phyloP scores from a whole-genome alignment of 2,329 filamentous ascomycete species.

The Exophiala sp. region DNA sequence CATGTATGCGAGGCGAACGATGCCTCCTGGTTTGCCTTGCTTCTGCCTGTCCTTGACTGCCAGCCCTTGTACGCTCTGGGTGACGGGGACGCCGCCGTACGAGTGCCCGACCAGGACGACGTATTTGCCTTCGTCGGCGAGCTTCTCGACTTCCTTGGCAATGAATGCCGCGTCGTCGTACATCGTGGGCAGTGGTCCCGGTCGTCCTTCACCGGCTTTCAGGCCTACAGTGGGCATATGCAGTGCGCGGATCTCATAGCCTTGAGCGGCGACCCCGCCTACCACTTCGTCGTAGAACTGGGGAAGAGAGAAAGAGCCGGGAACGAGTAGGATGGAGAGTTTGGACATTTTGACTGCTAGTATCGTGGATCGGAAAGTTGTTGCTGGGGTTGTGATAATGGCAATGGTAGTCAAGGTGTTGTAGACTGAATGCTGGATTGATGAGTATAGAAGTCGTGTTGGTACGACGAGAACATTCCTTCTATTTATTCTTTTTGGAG shows the following conservation, averaged over 20 bases:
- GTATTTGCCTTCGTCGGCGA: conserved; percentile 28
- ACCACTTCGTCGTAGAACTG: conserved; percentile 17
- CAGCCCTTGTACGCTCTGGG: conserved; percentile 28
- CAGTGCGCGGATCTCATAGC: conserved; percentile 15
- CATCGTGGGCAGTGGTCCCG: conserved; percentile 28
- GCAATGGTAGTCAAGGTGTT: no score
- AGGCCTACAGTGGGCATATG: conserved; percentile 16
- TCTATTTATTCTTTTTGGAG: no score
- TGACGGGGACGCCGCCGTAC: conserved; percentile 32
- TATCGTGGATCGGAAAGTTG: no score
- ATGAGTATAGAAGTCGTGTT: no score
- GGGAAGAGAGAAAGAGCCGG: conserved; percentile 14
- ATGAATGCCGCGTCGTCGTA: conserved; percentile 33
- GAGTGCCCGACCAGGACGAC: conserved; percentile 34
- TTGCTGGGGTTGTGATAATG: no score
- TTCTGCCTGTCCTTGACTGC: conserved; percentile 30
- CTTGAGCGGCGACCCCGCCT: conserved; percentile 7
- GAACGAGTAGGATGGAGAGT: conserved; percentile 13
- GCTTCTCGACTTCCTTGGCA: conserved; percentile 16
- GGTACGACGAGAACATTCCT: no score
- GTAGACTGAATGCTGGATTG: no score
- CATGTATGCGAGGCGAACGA: conserved; percentile 34
- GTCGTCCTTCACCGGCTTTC: conserved; percentile 23
- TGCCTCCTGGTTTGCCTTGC: conserved; percentile 32
- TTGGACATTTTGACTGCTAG: conserved; percentile 12